phyloP scores from a whole-genome alignment of 2,329 filamentous ascomycete species.

The Fusarium tanahbumbuense region DNA sequence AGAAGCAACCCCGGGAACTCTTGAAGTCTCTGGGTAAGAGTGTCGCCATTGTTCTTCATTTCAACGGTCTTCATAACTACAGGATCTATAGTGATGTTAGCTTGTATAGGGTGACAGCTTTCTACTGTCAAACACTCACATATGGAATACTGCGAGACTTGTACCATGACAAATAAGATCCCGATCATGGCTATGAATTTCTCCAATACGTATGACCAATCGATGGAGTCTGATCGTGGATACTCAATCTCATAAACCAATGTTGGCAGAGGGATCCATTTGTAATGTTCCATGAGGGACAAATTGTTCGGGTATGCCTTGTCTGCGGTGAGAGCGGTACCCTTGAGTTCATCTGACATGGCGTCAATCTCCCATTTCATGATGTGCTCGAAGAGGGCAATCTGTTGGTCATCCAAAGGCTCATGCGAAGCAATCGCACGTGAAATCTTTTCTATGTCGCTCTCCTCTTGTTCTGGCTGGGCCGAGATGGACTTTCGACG shows the following conservation, averaged over 20 bases:
- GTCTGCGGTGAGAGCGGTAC: constrained; percentile 64
- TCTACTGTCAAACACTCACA: constrained; percentile 52
- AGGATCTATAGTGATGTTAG: constrained; percentile 61
- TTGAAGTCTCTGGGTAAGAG: constrained; percentile 69
- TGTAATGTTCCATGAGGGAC: constrained; percentile 71
- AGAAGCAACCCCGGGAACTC: constrained; percentile 81
- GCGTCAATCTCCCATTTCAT: constrained; percentile 75
- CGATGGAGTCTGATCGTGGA: constrained; percentile 73
- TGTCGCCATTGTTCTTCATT: constrained; percentile 74
- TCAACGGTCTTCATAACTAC: constrained; percentile 74
- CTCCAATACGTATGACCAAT: constrained; percentile 80
- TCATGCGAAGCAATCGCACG: constrained; percentile 70
- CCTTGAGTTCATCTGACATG: constrained; percentile 72
- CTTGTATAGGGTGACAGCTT: not conserved
- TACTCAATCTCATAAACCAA: constrained; percentile 85
- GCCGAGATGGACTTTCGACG: constrained; percentile 56
- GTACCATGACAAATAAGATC: constrained; percentile 81
- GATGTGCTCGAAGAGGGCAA: constrained; percentile 71
- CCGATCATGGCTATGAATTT: constrained; percentile 78
- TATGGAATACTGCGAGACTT: constrained; percentile 80
- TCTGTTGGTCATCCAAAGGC: constrained; percentile 70
- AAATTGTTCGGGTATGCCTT: constrained; percentile 77
- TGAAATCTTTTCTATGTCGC: constrained; percentile 70
- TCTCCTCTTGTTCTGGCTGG: constrained; percentile 52
- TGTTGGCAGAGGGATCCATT: constrained; percentile 80